A percentile compares a stretch with the other conserved stretches of the same genome.
Conservation (phyloP, 371 early-diverging fungal species). For the Zychaea mexicana region DNA sequence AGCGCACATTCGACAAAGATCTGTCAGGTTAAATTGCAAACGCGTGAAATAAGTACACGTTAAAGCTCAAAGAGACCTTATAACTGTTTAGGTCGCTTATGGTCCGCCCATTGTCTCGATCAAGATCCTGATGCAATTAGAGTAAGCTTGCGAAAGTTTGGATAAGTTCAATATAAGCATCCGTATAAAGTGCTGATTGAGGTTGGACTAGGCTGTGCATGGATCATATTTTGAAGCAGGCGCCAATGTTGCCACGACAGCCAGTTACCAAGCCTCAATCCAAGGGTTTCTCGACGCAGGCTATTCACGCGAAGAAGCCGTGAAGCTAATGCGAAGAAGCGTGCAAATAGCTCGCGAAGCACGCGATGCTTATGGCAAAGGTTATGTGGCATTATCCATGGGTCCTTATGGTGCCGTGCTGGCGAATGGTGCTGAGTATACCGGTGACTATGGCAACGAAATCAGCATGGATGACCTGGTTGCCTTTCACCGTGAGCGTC, state of each 20-base stretch:
- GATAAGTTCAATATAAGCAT: background rate
- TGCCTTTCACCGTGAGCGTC: conserved; percentile 45
- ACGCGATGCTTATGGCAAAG: conserved; percentile 29
- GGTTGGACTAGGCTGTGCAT: conserved; percentile 35
- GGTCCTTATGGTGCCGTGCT: conserved; percentile 65
- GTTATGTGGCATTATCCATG: conserved; percentile 51
- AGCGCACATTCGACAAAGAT: conserved; percentile 38
- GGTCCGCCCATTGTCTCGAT: conserved; percentile 47
- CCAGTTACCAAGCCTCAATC: conserved; percentile 53
- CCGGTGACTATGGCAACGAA: conserved; percentile 49
- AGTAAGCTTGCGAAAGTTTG: conserved; percentile 12
- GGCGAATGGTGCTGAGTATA: conserved; percentile 64
- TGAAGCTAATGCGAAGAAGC: conserved; percentile 37
- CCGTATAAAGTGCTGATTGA: background rate
- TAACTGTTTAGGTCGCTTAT: conserved; percentile 22
- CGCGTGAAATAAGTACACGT: too few relatives aligned
- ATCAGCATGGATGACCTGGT: conserved; percentile 31
- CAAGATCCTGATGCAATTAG: conserved; percentile 52
- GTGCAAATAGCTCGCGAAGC: conserved; percentile 45
- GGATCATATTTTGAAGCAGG: conserved; percentile 49
- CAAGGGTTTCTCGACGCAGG: conserved; percentile 40
- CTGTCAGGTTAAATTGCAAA: conserved; percentile 27
- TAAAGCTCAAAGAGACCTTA: background rate
- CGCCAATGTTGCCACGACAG: conserved; percentile 48
- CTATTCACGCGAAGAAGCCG: conserved; percentile 27